Base-by-base conservation (phyloP, 2,329 filamentous ascomycete genomes). In the Microdochium nivale region DNA sequence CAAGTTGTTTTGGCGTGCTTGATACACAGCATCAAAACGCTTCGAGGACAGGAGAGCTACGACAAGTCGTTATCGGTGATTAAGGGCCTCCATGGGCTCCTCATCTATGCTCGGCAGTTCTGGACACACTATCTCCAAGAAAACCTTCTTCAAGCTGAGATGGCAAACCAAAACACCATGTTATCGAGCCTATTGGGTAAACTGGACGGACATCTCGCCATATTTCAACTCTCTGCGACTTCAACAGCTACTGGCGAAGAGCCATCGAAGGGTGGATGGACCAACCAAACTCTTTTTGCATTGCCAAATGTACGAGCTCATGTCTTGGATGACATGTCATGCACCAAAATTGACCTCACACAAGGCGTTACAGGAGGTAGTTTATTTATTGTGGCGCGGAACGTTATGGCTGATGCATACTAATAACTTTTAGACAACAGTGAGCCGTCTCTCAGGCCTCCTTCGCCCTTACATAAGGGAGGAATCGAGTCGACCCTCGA, bases 71-170 rank as follows among this genome's bases (percentile, higher is more conserved):
- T 58, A 1, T 50, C 57, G 7, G 52, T 66, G 1, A 37, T 65
- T 1, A 60, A 56, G 25, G 65, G 65, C 1, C 3, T 67, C 0
- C 60, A 67, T 50, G 63, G 59, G 1, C 57, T 68, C 1, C 63
- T 65, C 32, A 35, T 64, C 2, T 67, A 67, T 50, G 59, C 65
- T 2, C 59, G 55, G 1, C 59, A 66, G 23, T 58, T 59, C 49
- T 68, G 65, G 65, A 48, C 54, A 1, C 64, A 68, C 2, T 60
- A 62, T 54, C 23, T 68, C 2, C 51, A 67, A 9, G 35, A 47
- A 9, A 24, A 50, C 13, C 46, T 21, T 9, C 3, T n/a, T 14
- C 19, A n/a, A 19, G 4, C 14, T n/a, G 0, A 8, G 19, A 1
- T 2, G 11, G 3, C 13, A 9, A n/a, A 23, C 3, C 24, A 2